Conservation (phyloP, 2,329 filamentous ascomycete species). For the Leptographium galeiforme region DNA sequence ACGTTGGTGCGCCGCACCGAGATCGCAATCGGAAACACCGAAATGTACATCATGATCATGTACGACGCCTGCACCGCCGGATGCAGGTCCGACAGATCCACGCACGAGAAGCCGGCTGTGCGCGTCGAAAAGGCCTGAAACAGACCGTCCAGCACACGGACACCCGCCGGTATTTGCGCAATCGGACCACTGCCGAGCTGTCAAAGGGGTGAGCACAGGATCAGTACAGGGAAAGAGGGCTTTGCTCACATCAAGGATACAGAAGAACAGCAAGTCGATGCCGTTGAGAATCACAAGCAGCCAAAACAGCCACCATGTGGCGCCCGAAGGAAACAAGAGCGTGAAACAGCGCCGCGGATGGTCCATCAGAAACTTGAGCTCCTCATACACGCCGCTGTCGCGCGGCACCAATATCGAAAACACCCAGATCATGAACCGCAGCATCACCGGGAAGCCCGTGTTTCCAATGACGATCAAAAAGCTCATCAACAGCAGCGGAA, state of each 20-base stretch:
- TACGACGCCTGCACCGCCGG: slow-evolving; percentile 90
- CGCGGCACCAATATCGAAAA: slow-evolving; percentile 52
- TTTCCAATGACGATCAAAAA: slow-evolving; percentile 93
- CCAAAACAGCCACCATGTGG: slow-evolving; percentile 93
- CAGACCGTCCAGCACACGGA: slow-evolving; percentile 70
- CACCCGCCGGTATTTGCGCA: slow-evolving; percentile 52
- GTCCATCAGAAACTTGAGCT: slow-evolving; percentile 79
- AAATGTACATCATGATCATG: slow-evolving; percentile 99
- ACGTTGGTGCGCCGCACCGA: slow-evolving; percentile 89
- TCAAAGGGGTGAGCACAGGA: not conserved
- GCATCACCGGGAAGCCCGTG: slow-evolving; percentile 88
- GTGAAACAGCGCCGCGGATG: slow-evolving; percentile 96
- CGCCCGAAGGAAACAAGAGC: slow-evolving; percentile 73
- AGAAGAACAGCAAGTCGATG: slow-evolving; percentile 79
- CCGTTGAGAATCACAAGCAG: slow-evolving; percentile 72
- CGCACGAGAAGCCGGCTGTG: slow-evolving; percentile 77
- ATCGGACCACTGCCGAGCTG: slow-evolving; percentile 62
- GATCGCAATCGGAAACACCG: slow-evolving; percentile 91
- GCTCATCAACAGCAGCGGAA: slow-evolving; percentile 61
- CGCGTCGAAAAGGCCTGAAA: slow-evolving; percentile 85
- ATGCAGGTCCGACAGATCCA: slow-evolving; percentile 66
- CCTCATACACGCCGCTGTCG: slow-evolving; percentile 68
- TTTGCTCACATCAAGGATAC: slow-evolving; percentile 68
- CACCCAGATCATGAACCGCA: slow-evolving; percentile 85
- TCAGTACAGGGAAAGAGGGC: not conserved